Evolutionary conservation across 2,329 filamentous ascomycete genomes (phyloP).

Genomic region (Talaromyces atroroseus): DNA sequence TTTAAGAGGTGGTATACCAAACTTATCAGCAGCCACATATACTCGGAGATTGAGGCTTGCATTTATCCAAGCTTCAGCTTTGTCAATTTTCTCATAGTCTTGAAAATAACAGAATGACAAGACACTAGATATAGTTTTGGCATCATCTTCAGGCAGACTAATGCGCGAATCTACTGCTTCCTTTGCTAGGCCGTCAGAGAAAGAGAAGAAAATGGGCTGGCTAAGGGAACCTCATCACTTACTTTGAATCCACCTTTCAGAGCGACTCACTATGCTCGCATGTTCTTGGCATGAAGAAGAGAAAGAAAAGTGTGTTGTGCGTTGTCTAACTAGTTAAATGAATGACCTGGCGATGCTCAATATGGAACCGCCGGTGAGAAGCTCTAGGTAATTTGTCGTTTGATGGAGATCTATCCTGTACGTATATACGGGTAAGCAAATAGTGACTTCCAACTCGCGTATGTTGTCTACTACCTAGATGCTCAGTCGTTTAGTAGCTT

Average conservation of each 20-base stretch:
- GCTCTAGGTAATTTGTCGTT: too few relatives aligned
- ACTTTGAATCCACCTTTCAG: slow-evolving; percentile 8
- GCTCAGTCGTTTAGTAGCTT: too few relatives aligned
- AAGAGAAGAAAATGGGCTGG: not conserved
- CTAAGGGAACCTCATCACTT: not conserved
- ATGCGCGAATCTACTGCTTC: not conserved
- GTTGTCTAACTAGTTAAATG: too few relatives aligned
- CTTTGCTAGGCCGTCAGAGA: not conserved
- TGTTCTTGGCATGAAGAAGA: too few relatives aligned
- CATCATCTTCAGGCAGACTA: slow-evolving; percentile 3
- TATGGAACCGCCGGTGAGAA: too few relatives aligned
- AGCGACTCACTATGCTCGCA: not conserved
- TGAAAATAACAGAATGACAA: slow-evolving; percentile 10
- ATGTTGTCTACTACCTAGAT: too few relatives aligned
- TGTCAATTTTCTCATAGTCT: slow-evolving; percentile 2
- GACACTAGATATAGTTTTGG: slow-evolving; percentile 5
- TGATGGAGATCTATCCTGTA: too few relatives aligned
- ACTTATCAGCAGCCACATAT: slow-evolving; percentile 14
- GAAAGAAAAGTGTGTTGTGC: too few relatives aligned
- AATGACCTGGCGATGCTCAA: too few relatives aligned
- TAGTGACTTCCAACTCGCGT: too few relatives aligned
- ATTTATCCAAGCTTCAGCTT: not conserved
- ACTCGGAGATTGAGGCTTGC: slow-evolving; percentile 7
- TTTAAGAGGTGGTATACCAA: slow-evolving; percentile 9
- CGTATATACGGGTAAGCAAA: too few relatives aligned